Evolutionary conservation across 1,139 yeast species (phyloP).

Genomic region (Candida sanyaensis): DNA sequence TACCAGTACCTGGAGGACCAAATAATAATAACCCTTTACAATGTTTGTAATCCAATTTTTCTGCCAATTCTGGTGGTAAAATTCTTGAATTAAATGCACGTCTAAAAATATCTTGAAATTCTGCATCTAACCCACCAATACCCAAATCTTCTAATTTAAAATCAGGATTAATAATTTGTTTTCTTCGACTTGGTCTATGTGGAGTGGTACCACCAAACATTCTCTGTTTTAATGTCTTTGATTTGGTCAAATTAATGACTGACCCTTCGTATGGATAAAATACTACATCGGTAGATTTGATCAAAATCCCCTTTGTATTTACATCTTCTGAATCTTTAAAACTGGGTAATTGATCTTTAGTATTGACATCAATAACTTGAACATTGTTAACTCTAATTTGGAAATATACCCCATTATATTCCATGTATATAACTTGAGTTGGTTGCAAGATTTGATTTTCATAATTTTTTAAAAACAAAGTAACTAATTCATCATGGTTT

Average conservation of each 20-base stretch:
- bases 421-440: slow-evolving; percentile 81
- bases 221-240: slow-evolving; percentile 27
- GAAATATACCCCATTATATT: slow-evolving; percentile 74
- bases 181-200: slow-evolving; percentile 65
- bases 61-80: slow-evolving; percentile 90
- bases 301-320: slow-evolving; percentile 74
- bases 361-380: slow-evolving; percentile 71
- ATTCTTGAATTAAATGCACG: slow-evolving; percentile 97
- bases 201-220: slow-evolving; percentile 19
- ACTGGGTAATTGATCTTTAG: slow-evolving; percentile 28
- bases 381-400: slow-evolving; percentile 65
- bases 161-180: slow-evolving; percentile 89
- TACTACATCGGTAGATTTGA: slow-evolving; percentile 73
- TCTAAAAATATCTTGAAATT: slow-evolving; percentile 91
- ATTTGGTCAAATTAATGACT: slow-evolving; percentile 51
- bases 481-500: slow-evolving; percentile 81
- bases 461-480: slow-evolving; percentile 60
- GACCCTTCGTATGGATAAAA: slow-evolving; percentile 81
- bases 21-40: slow-evolving; percentile 88
- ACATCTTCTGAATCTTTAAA: slow-evolving; percentile 39
- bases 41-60: slow-evolving; percentile 88
- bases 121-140: slow-evolving; percentile 95
- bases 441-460: slow-evolving; percentile 88
- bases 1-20: slow-evolving; percentile 99
- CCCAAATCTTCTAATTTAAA: slow-evolving; percentile 97